Base-by-base conservation (phyloP, 2,329 filamentous ascomycete species). In the Talaromyces sp. region DNA sequence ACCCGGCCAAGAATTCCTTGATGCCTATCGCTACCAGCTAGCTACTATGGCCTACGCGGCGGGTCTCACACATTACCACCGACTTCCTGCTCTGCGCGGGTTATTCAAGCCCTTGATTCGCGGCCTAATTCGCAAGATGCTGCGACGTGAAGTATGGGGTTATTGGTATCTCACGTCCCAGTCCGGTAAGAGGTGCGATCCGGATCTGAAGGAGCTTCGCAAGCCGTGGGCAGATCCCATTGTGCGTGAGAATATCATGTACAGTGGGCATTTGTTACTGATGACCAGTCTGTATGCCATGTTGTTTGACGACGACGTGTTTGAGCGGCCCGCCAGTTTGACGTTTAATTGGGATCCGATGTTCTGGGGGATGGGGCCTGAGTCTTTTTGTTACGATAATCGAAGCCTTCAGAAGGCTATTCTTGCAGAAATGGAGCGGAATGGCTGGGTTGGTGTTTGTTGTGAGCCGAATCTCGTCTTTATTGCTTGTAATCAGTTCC, bases 401-500 rank as follows among this genome's bases (percentile, higher is more conserved):
- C 61, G 65, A 69, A 32, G 62, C 25, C 64, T 80, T 53, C 76
- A 80, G 62, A 59, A 66, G 17, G 71, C 68, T 22, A 73, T 77
- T 33, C 56, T 75, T 22, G 57, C 62, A 19, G 69, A 76, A 63
- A 78, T 79, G 75, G 76, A 77, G 62, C 57, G 66, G 13, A 72
- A 74, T 51, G 66, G 65, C 0, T 80, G 75, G 75, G 63, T 77
- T 2, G 76, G 77, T 0, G 77, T 76, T 1, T 80, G 76, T 55
- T 80, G 77, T 61, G 78, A 79, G 66, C 78, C 76, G 2, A 80
- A 79, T 65, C 10, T 33, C 4, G 55, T 58, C 9, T 58, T 58
- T 33, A 30, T 66, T 64, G 72, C 77, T 52, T 79, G 77, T 66
- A 79, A 79, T 63, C 78, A 79, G 60, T 80, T 80, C 67, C 76